Percentiles rank a stretch among this genome's conserved stretches.
These are phyloP conservation scores for Allium cepa DNA, from an alignment of 106 monocot genomes.

Conservation along the genomic window DNA sequence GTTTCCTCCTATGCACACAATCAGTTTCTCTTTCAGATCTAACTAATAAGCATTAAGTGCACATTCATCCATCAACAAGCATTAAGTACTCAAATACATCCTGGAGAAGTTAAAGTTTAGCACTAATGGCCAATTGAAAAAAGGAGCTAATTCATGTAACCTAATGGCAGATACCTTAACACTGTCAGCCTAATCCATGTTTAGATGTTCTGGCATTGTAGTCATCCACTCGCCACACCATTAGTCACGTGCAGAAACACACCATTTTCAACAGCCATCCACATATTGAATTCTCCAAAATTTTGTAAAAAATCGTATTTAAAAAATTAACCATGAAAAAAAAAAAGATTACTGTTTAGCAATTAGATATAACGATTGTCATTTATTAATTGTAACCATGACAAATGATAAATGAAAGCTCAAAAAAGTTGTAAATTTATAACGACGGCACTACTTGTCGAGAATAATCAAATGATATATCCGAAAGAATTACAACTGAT, in stretches of 20 bases:
- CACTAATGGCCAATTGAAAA: background rate
- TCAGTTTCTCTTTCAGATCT: too few species aligned
- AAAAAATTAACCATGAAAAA: background rate
- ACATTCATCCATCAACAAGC: too few species aligned
- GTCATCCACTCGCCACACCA: constrained; percentile 99
- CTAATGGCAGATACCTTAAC: constrained; percentile 56
- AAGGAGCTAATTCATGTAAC: background rate
- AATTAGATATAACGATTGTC: too few species aligned
- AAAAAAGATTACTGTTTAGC: background rate
- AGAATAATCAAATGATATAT: too few species aligned
- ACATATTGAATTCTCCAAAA: constrained; percentile 93
- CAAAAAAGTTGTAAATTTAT: too few species aligned
- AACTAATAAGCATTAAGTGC: too few species aligned
- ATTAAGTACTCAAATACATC: constrained; percentile 93
- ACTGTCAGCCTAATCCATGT: constrained; percentile 99
- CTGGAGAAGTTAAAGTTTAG: constrained; percentile 27
- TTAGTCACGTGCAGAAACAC: constrained; percentile 86
- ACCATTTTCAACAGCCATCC: constrained; percentile 97
- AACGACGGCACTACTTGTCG: too few species aligned
- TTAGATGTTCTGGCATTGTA: constrained; percentile 98
- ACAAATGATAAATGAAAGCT: background rate
- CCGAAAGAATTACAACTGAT: too few species aligned
- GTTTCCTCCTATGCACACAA: too few species aligned
- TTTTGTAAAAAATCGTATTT: constrained; percentile 34
- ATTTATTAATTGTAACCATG: too few species aligned